Evolutionary conservation across 2,329 filamentous ascomycete genomes (phyloP), one percentile per base, ranked within the genome.

Genomic region (Verticillium nubilum): DNA sequence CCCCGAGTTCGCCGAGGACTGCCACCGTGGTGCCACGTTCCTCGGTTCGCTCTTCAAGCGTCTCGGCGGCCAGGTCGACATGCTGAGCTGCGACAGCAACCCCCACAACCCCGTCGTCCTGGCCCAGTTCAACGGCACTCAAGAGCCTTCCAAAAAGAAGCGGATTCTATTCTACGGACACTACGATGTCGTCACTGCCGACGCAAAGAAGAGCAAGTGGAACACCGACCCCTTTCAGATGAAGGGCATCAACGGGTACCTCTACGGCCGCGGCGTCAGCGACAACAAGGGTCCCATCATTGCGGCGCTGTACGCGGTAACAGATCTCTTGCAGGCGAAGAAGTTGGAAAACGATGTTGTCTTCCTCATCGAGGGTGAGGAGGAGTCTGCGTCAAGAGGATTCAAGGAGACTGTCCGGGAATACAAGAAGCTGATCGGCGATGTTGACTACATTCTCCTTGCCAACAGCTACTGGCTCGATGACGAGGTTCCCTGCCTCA

Each of bases 391-490:
- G 0, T 97, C 93, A 1, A 84, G 92, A 28, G 94, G 95, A 0
- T 98, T 99, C 69, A 88, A 91, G 64, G 86, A 94, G 66, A 90
- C 91, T 0, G 87, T 99, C 17, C 85, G 83, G 65, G 83, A 86
- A 63, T 86, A 95, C 74, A 96, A 96, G 72, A 81, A 88, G 15
- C 81, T 91, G 26, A 97, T 99, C 66, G 95, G 95, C 1, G 81
- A 91, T 10, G 87, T 99, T 2, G 94, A 99, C 74, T 98, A 95
- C 80, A 95, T 99, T 59, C 78, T 99, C 31, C 79, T 99, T 37
- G 94, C 95, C 25, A 99, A 99, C 78, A 97, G 93, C 74, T 99
- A 99, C 78, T 99, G 95, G 95, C 82, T 99, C 1, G 92, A 98
- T 69, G 94, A 99, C 69, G 89, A 96, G 65, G 92, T 96, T 2